Percentiles rank a stretch among this genome's conserved stretches.
These are phyloP conservation scores for Chondrostereum purpureum DNA, from an alignment of 1,284 basidiomycete species.

Conservation along the genomic window DNA sequence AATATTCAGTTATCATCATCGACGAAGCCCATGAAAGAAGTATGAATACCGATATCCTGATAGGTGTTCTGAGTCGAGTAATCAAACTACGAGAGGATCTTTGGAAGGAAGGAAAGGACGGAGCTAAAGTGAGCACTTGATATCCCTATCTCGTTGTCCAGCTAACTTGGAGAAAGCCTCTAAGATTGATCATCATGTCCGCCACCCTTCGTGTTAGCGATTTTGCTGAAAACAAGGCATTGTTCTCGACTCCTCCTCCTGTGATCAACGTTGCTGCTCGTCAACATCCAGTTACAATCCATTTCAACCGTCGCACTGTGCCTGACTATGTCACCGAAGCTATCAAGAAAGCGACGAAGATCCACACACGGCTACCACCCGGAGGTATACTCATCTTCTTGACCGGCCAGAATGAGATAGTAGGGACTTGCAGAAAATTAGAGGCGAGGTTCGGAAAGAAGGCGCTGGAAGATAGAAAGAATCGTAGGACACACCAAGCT, in stretches of 20 bases:
- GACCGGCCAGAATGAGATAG: constrained; percentile 98
- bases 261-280: constrained; percentile 86
- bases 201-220: constrained; percentile 93
- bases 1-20: constrained; percentile 92
- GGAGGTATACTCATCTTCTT: constrained; percentile 97
- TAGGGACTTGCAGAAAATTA: constrained; percentile 79
- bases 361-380: constrained; percentile 86
- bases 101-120: constrained; percentile 73
- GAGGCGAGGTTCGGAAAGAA: constrained; percentile 73
- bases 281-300: constrained; percentile 93
- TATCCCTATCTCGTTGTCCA: constrained; percentile 1
- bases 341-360: constrained; percentile 86
- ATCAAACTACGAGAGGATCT: constrained; percentile 82
- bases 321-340: constrained; percentile 90
- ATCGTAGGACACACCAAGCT: constrained; percentile 27
- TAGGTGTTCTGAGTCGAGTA: constrained; percentile 92
- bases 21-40: constrained; percentile 98
- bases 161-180: constrained; percentile 46
- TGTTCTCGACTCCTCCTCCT: constrained; percentile 84
- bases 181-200: constrained; percentile 97
- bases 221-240: constrained; percentile 80
- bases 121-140: constrained; percentile 47
- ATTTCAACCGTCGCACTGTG: constrained; percentile 85
- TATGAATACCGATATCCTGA: constrained; percentile 97
- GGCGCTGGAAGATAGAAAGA: constrained; percentile 49